phyloP scores from a whole-genome alignment of 768 basidiomycete species.

The Termitomyces sp. region DNA sequence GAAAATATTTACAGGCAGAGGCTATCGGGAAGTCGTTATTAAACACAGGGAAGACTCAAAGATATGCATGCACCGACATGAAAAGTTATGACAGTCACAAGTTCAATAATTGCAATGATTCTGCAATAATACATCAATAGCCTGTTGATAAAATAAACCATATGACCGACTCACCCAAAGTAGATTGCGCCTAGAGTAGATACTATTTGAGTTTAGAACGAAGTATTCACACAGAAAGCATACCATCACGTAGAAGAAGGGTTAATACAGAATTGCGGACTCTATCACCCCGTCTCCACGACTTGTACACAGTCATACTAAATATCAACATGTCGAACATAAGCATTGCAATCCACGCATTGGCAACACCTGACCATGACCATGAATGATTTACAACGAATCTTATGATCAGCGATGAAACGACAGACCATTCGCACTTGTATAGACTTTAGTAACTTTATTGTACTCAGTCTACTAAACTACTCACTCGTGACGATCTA shows the following conservation, averaged over 20 bases:
- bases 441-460: not conserved
- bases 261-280: not conserved
- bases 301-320: conserved; percentile 31
- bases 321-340: conserved; percentile 18
- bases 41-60: too few relatives aligned
- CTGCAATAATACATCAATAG: not conserved
- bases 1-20: not conserved
- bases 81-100: not conserved
- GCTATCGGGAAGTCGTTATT: not conserved
- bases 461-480: not conserved
- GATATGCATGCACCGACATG: not conserved
- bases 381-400: not conserved
- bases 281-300: conserved; percentile 14
- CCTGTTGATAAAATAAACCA: not conserved
- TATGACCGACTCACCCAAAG: not conserved
- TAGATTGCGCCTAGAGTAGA: not conserved
- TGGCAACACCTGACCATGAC: conserved; percentile 7
- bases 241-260: not conserved
- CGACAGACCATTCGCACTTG: not conserved
- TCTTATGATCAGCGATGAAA: not conserved
- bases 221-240: not conserved
- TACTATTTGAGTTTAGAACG: not conserved
- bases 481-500: not conserved
- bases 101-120: not conserved
- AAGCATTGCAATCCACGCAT: not conserved